A percentile compares a stretch with the other conserved stretches of the same genome.
Evolutionary conservation across 1,139 yeast species (phyloP).

Genomic region (Geotrichum klebahnii): DNA sequence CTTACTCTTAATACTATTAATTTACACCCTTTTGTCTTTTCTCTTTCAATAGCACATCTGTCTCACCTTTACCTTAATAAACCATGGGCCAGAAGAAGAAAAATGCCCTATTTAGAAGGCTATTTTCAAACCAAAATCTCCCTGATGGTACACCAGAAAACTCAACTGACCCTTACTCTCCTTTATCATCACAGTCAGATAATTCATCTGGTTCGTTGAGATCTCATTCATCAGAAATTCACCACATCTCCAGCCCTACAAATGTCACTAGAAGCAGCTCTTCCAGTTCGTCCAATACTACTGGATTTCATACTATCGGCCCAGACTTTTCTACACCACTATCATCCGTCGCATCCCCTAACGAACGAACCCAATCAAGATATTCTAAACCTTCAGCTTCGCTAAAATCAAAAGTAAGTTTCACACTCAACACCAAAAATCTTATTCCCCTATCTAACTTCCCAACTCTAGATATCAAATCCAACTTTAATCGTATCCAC

Average conservation of each 20-base stretch:
- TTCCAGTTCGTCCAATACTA: no score
- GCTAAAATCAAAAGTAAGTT: conserved; percentile 4
- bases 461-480: conserved; percentile 5
- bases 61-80: neutral
- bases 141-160: no score
- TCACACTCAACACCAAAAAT: neutral
- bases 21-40: neutral
- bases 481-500: conserved; percentile 12
- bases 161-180: no score
- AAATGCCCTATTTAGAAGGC: conserved; percentile 1
- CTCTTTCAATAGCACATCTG: no score
- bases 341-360: neutral
- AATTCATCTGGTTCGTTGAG: no score
- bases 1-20: no score
- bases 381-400: neutral
- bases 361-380: neutral
- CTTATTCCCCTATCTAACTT: neutral
- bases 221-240: no score
- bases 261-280: no score
- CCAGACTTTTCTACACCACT: neutral
- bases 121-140: neutral
- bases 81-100: neutral
- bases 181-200: no score
- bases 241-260: no score
- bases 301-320: no score